phyloP scores from a whole-genome alignment of 768 basidiomycete species.

The Phaeolepiota aurea region DNA sequence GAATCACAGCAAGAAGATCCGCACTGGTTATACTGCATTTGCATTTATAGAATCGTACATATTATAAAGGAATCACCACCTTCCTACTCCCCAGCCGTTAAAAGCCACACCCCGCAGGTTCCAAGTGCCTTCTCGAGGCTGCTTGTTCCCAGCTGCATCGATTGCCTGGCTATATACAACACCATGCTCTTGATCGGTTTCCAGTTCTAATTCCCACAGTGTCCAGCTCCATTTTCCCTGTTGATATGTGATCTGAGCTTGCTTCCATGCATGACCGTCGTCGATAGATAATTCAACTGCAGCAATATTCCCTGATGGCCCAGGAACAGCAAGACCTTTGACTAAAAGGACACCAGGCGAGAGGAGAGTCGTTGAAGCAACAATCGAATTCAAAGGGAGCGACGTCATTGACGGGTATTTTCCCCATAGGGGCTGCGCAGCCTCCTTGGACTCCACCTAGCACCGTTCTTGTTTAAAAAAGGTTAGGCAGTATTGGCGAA shows the following conservation, averaged over 20 bases:
- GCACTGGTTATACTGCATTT: too few species aligned
- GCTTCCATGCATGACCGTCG: constrained; percentile 41
- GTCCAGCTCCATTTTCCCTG: constrained; percentile 70
- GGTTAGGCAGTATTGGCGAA: too few species aligned
- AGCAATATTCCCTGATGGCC: constrained; percentile 33
- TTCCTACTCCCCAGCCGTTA: constrained; percentile 39
- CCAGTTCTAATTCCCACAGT: constrained; percentile 51
- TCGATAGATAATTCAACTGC: constrained; percentile 45
- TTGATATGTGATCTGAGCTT: constrained; percentile 47
- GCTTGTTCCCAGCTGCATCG: constrained; percentile 39
- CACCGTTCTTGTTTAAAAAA: constrained; percentile 3
- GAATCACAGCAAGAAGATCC: too few species aligned
- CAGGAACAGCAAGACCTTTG: constrained; percentile 53
- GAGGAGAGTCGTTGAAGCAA: constrained; percentile 30
- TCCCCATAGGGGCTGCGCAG: constrained; percentile 37
- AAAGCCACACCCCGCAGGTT: constrained; percentile 61
- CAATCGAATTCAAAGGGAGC: constrained; percentile 55
- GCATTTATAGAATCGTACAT: too few species aligned
- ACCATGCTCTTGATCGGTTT: constrained; percentile 22
- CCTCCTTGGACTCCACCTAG: constrained; percentile 38
- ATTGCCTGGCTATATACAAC: constrained; percentile 41
- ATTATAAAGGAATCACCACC: constrained; percentile 18
- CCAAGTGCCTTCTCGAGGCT: constrained; percentile 45
- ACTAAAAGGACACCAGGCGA: constrained; percentile 27
- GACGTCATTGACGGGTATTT: constrained; percentile 51